phyloP scores from a whole-genome alignment of 1,284 basidiomycete species.

The Moniliella sp. region DNA sequence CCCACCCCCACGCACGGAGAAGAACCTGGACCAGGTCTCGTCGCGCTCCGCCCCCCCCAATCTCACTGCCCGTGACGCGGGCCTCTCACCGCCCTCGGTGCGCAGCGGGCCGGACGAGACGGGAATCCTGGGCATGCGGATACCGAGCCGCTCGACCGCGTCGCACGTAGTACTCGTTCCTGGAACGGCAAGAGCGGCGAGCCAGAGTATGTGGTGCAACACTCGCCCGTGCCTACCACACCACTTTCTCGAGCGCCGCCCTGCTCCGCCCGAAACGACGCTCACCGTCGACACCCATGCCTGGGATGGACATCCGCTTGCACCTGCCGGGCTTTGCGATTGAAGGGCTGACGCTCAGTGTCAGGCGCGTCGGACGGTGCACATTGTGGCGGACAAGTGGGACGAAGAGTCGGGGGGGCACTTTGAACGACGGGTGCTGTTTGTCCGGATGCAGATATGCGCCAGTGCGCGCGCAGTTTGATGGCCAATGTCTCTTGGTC shows the following conservation, averaged over 20 bases:
- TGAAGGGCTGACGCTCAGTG: conserved; percentile 22
- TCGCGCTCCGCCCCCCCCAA: too few relatives aligned
- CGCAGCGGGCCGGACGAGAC: too few relatives aligned
- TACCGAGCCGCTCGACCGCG: too few relatives aligned
- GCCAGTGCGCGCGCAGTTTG: conserved; percentile 14
- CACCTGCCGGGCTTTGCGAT: conserved; percentile 21
- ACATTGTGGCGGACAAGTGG: conserved; percentile 25
- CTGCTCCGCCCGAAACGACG: conserved; percentile 15
- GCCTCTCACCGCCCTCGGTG: too few relatives aligned
- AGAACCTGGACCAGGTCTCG: too few relatives aligned
- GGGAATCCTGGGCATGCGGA: too few relatives aligned
- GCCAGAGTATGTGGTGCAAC: too few relatives aligned
- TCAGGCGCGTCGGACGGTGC: conserved; percentile 25
- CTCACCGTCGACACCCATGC: conserved; percentile 12
- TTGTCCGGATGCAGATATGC: conserved; percentile 16
- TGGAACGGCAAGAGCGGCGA: too few relatives aligned
- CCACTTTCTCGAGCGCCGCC: conserved; percentile 13
- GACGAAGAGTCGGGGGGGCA: conserved; percentile 14
- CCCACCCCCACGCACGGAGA: too few relatives aligned
- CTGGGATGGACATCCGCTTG: conserved; percentile 10
- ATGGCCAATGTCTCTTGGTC: conserved; percentile 10
- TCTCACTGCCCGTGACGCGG: too few relatives aligned
- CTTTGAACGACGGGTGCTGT: conserved; percentile 24
- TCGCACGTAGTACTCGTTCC: too few relatives aligned
- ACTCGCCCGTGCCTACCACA: too few relatives aligned